Base-by-base conservation (phyloP, 441 rosid species). In the Adansonia grandidieri region DNA sequence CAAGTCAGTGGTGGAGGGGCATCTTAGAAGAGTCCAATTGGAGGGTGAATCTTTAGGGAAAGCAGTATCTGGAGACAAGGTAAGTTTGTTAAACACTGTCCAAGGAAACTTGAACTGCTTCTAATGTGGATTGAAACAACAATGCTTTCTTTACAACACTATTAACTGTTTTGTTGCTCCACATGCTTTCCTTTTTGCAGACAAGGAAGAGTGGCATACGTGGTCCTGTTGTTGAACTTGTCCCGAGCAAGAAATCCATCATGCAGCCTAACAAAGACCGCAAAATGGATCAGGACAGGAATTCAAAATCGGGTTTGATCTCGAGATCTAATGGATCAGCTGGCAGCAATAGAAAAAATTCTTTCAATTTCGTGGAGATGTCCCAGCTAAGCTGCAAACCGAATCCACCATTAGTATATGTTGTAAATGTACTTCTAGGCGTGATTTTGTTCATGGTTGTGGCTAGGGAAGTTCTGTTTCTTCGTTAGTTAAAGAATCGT, bases 281-380 rank as follows among this genome's bases (percentile, higher is more conserved):
- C 8, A 42, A 62, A 37, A 37, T 11, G 48, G 47, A 40, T 24
- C n/a, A 20, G 56, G 48, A 13, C 42, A 37, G 42, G 51, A 61
- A 42, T 7, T 2, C 17, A 48, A 45, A 58, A 64, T 15, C 8
- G 44, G 44, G 17, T 62, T 63, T 2, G 9, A 74, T 3, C 51
- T 74, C 20, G 20, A 24, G 71, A 47, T 64, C 22, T n/a, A 1
- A 19, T 10, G 57, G 8, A 7, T 37, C 51, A 45, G 44, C 19
- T 44, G 63, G 74, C 37, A 63, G 63, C 47, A 11, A 42, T 63
- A 28, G 64, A 51, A 60, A 22, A 44, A 53, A 53, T 13, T 58
- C 42, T 53, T 77, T 50, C 47, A 56, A 71, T 24, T 51, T 32
- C 80, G 10, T 78, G 77, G 76, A 78, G 68, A 76, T 66, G 24